Evolutionary conservation across 2,329 filamentous ascomycete species (phyloP).

Genomic region (Beauveria asiatica): DNA sequence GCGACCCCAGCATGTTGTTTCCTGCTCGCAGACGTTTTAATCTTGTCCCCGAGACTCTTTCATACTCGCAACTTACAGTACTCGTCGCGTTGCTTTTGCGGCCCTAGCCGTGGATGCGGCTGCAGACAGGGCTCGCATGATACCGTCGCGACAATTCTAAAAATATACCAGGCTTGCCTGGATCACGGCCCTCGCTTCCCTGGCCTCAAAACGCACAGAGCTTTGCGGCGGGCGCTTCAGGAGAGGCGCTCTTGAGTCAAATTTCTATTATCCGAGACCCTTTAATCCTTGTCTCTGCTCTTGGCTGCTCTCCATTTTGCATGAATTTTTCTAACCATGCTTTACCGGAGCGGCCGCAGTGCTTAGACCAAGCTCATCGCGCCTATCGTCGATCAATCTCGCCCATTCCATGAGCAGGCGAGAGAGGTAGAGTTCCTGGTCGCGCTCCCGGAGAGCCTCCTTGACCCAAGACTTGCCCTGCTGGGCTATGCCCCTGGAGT

Average conservation of each 20-base stretch:
- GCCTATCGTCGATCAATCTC: conserved; percentile 54
- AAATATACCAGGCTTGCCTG: not conserved
- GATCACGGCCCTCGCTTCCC: not conserved
- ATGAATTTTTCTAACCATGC: not conserved
- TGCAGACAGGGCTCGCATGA: not conserved
- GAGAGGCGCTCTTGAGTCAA: not conserved
- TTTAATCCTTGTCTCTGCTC: not conserved
- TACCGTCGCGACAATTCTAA: conserved; percentile 1
- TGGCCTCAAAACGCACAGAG: not conserved
- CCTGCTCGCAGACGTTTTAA: not conserved
- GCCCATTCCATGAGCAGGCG: conserved; percentile 71
- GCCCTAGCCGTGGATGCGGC: not conserved
- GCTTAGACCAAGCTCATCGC: conserved; percentile 34
- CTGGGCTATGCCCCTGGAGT: conserved; percentile 57
- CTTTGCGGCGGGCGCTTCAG: not conserved
- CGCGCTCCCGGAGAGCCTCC: conserved; percentile 56
- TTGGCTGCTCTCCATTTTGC: not conserved
- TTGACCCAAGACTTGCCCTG: conserved; percentile 57
- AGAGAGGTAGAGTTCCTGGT: conserved; percentile 77
- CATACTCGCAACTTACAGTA: not conserved
- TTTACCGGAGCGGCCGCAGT: not conserved
- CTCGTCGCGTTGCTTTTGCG: not conserved
- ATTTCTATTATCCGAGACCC: not conserved
- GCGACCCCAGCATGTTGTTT: not conserved
- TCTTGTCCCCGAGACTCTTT: not conserved